Evolutionary conservation across 2,329 filamentous ascomycete genomes (phyloP).

Genomic region (Nemania sp.): DNA sequence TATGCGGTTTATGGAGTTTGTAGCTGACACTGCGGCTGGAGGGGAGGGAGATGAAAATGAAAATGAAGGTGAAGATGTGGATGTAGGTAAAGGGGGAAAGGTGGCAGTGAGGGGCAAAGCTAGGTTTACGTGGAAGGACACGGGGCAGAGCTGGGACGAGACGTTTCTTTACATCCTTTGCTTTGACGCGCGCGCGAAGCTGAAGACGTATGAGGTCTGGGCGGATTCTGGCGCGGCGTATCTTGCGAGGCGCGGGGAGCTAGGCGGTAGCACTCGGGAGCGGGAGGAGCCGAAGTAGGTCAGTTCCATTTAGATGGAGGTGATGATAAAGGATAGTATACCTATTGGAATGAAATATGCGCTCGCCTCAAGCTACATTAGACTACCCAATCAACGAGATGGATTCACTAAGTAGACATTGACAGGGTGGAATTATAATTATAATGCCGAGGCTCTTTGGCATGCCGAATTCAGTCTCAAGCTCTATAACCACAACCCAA

Average conservation of each 20-base stretch:
- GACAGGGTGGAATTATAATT: too few species aligned
- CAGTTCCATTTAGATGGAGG: not conserved
- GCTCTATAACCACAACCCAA: not conserved
- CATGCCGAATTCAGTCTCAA: too few species aligned
- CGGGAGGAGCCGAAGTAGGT: not conserved
- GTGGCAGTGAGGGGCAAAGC: constrained; percentile 51
- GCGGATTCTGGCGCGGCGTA: constrained; percentile 55
- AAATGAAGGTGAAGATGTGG: not conserved
- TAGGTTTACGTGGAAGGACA: constrained; percentile 50
- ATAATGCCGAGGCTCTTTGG: too few species aligned
- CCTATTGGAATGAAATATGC: too few species aligned
- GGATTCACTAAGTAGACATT: not conserved
- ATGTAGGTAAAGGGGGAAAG: constrained; percentile 13
- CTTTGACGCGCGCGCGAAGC: constrained; percentile 47
- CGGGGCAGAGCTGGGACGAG: constrained; percentile 52
- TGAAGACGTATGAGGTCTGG: constrained; percentile 53
- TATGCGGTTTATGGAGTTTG: constrained; percentile 50
- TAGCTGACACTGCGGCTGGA: constrained; percentile 45
- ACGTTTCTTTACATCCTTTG: constrained; percentile 52
- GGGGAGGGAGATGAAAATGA: constrained; percentile 2
- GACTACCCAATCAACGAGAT: not conserved
- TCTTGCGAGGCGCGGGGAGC: constrained; percentile 69
- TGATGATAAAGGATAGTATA: too few species aligned
- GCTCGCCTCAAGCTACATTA: too few species aligned
- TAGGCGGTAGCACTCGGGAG: constrained; percentile 50